phyloP scores from a whole-genome alignment of 306 rosid genomes.

The Casuarina glauca region DNA sequence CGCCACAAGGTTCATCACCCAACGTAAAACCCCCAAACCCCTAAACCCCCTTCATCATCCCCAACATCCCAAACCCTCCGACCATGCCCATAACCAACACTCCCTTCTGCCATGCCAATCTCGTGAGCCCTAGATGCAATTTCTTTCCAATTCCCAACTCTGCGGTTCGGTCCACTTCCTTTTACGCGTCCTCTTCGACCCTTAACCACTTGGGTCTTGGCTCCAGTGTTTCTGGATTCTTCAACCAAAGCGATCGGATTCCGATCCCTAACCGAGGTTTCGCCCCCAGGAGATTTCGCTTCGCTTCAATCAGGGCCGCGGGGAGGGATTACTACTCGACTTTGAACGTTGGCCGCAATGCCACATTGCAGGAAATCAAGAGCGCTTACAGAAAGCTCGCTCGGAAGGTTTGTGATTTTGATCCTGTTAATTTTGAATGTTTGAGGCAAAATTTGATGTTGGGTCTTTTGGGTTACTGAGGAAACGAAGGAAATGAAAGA shows the following conservation, averaged over 20 bases:
- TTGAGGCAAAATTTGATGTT: constrained; percentile 10
- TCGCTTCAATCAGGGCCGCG: constrained; percentile 37
- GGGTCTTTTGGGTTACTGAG: constrained; percentile 30
- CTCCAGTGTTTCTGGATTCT: constrained; percentile 38
- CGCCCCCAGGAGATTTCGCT: constrained; percentile 29
- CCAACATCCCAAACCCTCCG: not conserved
- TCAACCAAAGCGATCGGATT: constrained; percentile 9
- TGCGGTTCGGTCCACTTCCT: constrained; percentile 32
- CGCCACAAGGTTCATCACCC: not conserved
- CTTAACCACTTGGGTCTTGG: constrained; percentile 24
- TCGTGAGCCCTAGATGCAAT: constrained; percentile 9
- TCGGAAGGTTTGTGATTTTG: constrained; percentile 59
- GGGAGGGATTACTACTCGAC: constrained; percentile 66
- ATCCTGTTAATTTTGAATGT: not conserved
- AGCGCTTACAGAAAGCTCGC: constrained; percentile 76
- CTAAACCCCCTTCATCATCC: not conserved
- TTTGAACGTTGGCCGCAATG: constrained; percentile 56
- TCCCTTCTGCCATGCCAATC: constrained; percentile 25
- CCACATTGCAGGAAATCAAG: constrained; percentile 78
- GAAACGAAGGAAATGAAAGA: constrained; percentile 13
- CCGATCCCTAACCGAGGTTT: constrained; percentile 30
- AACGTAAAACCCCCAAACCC: not conserved
- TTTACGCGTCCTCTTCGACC: constrained; percentile 9
- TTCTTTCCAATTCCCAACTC: constrained; percentile 17
- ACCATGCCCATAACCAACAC: constrained; percentile 14